Percentiles rank a stretch among this genome's conserved stretches.
Evolutionary conservation across 257 asterid species (phyloP).

Genomic region (Lycium ferocissimum): DNA sequence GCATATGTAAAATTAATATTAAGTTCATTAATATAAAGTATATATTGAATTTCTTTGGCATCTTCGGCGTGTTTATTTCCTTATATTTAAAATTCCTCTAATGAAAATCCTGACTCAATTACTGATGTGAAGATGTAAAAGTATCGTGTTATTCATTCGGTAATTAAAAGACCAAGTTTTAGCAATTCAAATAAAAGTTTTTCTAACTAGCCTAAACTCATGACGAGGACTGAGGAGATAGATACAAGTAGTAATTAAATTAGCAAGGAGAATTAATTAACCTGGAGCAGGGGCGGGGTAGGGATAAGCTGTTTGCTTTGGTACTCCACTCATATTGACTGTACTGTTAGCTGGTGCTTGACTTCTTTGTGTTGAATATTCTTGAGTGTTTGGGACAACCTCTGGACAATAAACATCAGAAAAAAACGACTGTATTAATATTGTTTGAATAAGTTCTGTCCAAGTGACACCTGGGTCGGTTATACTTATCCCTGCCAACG

Average conservation of each 20-base stretch:
- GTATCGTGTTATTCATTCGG: no score
- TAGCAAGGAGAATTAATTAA: neutral
- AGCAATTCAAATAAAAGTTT: no score
- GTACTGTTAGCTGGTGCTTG: neutral
- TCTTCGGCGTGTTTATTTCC: no score
- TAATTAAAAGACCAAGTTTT: no score
- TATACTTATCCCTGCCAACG: neutral
- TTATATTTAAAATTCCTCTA: no score
- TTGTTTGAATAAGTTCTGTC: neutral
- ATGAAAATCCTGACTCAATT: no score
- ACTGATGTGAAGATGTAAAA: no score
- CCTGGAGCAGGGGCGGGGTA: slow-evolving; percentile 69
- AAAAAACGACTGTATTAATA: neutral
- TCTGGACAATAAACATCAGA: neutral
- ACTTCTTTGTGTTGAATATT: neutral
- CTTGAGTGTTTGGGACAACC: neutral
- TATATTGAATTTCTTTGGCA: no score
- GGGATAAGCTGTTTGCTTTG: slow-evolving; percentile 66
- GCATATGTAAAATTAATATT: no score
- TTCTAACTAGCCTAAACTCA: no score
- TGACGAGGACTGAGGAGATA: neutral
- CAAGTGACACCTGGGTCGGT: neutral
- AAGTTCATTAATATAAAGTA: no score
- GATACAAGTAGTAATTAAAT: neutral
- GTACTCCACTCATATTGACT: slow-evolving; percentile 53